Base-by-base conservation (phyloP, 306 rosid species). In the Lathyrus tuberosus region DNA sequence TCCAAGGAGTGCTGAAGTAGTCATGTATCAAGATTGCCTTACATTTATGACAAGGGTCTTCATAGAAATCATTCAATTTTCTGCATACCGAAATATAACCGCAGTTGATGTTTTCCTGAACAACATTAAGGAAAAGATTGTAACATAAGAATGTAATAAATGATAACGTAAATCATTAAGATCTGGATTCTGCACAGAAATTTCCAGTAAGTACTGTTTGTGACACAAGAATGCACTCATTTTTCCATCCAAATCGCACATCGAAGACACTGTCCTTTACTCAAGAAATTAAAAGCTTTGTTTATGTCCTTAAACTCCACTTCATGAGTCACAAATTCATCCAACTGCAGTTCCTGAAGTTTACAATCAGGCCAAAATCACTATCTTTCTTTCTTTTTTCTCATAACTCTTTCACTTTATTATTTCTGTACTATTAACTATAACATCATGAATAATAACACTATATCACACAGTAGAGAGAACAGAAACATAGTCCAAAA, bases 291-390 rank as follows among this genome's bases (percentile, higher is more conserved):
- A 71, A 90, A 90, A 40, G 91, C 96, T 80, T 84, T 75, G 38
- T 87, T 87, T 85, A 87, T 87, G 58, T 87, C 89, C 62, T 87
- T 85, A 68, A 90, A 90, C 57, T 38, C 62, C 48, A 82, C 54
- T 68, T 87, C 91, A 16, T 87, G 94, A 18, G 89, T 82, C 11
- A 86, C 89, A 76, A 86, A 87, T 62, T 83, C 76, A 69, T 90
- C 96, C 81, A 90, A 81, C 41, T 84, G 80, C 59, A 86, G 84
- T 71, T 87, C 87, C 91, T 86, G 81, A 96, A 85, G 85, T 16
- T 8, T 41, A 28, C 18, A 57, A 30, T 15, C 10, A 9, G 10
- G 15, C 47, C 5, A 22, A 61, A 41, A 38, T 62, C 52, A 18
- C 8, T 42, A 76, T 22, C 42, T 31, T 5, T 18, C 22, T 31